A percentile compares a stretch with the other conserved stretches of the same genome.
phyloP scores from a whole-genome alignment of 768 basidiomycete species.

The Punctularia strigosozonata region DNA sequence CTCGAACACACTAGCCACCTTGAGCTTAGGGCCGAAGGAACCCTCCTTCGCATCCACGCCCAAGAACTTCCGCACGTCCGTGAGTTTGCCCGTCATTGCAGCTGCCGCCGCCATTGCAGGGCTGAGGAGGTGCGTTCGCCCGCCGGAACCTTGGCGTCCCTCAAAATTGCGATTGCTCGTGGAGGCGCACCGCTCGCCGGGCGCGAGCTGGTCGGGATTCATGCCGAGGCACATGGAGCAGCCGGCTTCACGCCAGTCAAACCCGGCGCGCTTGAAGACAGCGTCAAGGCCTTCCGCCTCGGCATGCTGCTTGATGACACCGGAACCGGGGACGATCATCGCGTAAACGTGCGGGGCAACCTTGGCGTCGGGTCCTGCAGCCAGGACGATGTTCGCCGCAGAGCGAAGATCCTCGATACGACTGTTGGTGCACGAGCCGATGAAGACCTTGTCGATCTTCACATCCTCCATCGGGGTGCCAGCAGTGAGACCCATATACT shows the following conservation, averaged over 20 bases:
- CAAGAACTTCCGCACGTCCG: constrained; percentile 45
- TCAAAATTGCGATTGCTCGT: constrained; percentile 62
- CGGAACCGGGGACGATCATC: constrained; percentile 61
- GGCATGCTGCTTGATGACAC: constrained; percentile 53
- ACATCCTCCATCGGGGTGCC: constrained; percentile 45
- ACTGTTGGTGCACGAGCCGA: constrained; percentile 58
- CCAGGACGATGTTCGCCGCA: constrained; percentile 42
- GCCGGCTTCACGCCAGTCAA: constrained; percentile 60
- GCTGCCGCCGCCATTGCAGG: constrained; percentile 64
- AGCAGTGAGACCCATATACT: constrained; percentile 50
- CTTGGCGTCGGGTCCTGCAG: constrained; percentile 36
- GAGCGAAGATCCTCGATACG: constrained; percentile 57
- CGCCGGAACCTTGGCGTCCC: constrained; percentile 49
- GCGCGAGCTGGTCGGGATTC: constrained; percentile 56
- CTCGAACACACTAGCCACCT: constrained; percentile 58
- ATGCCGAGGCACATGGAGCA: constrained; percentile 66
- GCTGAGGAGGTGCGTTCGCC: constrained; percentile 49
- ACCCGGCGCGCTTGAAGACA: constrained; percentile 53
- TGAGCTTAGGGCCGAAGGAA: constrained; percentile 36
- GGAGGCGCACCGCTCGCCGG: constrained; percentile 45
- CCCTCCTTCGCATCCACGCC: constrained; percentile 19
- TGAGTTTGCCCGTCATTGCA: constrained; percentile 44
- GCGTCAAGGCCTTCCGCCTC: constrained; percentile 53
- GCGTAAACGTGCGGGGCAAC: constrained; percentile 42
- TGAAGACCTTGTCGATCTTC: constrained; percentile 54